Evolutionary conservation across 331 rosid genomes (phyloP), one percentile per base, ranked within the genome.

Genomic region (Dryas integrifolia): DNA sequence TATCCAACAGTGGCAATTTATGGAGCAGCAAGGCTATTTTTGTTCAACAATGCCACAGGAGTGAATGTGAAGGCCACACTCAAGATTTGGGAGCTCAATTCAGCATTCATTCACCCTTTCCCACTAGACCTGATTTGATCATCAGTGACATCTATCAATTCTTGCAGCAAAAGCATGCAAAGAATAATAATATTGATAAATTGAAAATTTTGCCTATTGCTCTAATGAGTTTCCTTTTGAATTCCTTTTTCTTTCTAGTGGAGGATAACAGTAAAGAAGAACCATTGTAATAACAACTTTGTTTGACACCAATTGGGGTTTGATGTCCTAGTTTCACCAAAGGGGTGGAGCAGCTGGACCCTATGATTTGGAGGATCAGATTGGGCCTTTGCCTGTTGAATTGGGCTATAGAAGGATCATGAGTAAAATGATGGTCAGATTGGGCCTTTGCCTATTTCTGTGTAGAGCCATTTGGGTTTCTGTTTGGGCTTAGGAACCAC

Each of bases 1-100:
- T 92, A 92, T 67, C 98, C 98, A 24, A 92, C 98, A 30, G 74
- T 85, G 61, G 98, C 96, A 79, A 88, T 92, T 10, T 89, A 88
- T 78, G 92, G 92, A 53, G 88, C 92, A 24, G 95, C 98, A 4
- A 84, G 81, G 65, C 79, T 92, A 3, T 92, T 90, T 70, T 56
- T 92, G 49, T 92, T 92, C 84, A 92, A 92, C 83, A 92, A 92
- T 62, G 96, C 92, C 45, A 90, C 98, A 0, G 72, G 62, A 65
- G 65, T 80, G 16, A 90, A 75, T 48, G 80, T 88, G 1, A 92
- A 85, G 75, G 98, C 87, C 70, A 72, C 82, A 3, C 82, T 92
- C 49, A 92, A 84, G 76, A 82, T 88, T 46, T 92, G 96, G 95
- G 74, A 82, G 59, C 81, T 92, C 43, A 87, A 84, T 70, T 87